Evolutionary conservation across 176 grass and related monocot species (phyloP).

Genomic region (Oryza rufipogon): DNA sequence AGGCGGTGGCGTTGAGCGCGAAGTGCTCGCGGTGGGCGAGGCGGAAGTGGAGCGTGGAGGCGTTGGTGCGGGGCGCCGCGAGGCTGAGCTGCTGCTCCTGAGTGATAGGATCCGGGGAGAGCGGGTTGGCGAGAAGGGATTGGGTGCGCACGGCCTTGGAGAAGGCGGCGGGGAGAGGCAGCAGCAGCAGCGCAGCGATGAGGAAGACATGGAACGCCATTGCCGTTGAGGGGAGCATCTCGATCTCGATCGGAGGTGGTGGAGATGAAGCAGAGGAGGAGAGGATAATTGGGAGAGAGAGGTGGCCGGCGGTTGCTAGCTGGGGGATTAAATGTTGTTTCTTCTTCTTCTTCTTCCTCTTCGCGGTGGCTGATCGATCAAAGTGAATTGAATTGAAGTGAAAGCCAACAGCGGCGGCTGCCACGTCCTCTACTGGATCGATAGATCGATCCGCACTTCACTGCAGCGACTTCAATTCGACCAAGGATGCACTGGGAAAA

Average conservation of each 20-base stretch:
- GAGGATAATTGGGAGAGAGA: background rate
- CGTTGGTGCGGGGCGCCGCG: background rate
- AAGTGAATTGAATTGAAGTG: no score
- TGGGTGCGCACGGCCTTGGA: background rate
- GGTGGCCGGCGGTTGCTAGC: no score
- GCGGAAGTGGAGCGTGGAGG: constrained; percentile 19
- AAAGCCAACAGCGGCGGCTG: no score
- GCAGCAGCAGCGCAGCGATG: background rate
- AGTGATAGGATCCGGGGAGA: background rate
- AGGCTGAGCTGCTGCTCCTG: background rate
- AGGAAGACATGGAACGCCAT: background rate
- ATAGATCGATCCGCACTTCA: no score
- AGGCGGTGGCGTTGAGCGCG: background rate
- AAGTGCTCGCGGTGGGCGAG: constrained; percentile 33
- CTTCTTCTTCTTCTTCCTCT: no score
- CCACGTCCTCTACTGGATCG: no score
- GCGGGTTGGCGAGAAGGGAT: background rate
- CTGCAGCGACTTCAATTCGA: no score
- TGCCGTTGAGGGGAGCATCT: background rate
- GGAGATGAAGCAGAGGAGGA: background rate
- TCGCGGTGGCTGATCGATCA: no score
- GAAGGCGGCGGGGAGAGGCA: background rate
- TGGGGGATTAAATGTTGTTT: background rate
- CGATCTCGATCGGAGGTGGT: no score
- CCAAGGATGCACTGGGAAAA: no score